Conservation (phyloP, 108 stramenopile genomes). For the Pinguiococcus pyrenoidosus region DNA sequence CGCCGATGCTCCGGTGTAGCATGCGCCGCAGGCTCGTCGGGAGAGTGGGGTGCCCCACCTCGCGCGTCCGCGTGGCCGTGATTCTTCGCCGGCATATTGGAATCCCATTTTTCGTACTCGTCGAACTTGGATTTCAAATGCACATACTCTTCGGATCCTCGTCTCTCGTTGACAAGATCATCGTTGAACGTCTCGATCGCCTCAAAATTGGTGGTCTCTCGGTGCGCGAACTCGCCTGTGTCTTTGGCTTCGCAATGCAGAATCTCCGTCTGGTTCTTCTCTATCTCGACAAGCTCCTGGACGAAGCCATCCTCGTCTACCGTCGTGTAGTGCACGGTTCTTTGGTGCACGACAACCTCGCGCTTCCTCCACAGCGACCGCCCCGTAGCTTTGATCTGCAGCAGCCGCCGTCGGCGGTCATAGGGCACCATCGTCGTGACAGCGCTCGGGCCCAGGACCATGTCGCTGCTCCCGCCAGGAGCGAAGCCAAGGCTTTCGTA, state of each 20-base stretch:
- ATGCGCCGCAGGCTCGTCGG: no score
- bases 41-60: no score
- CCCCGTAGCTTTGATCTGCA: background rate
- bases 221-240: slow-evolving; percentile 42
- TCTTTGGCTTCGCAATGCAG: slow-evolving; percentile 37
- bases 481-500: background rate
- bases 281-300: slow-evolving; percentile 40
- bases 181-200: slow-evolving; percentile 34
- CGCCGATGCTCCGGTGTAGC: no score
- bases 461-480: background rate
- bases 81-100: slow-evolving; percentile 30
- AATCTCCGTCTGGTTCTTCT: slow-evolving; percentile 32
- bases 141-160: slow-evolving; percentile 32
- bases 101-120: slow-evolving; percentile 38
- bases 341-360: slow-evolving; percentile 34
- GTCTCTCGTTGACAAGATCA: slow-evolving; percentile 25
- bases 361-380: slow-evolving; percentile 34
- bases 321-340: slow-evolving; percentile 42
- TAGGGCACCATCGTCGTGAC: background rate
- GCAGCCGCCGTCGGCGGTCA: slow-evolving; percentile 1
- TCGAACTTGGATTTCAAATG: slow-evolving; percentile 34
- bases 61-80: no score
- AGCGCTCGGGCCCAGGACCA: background rate
- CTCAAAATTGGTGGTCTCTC: slow-evolving; percentile 39
- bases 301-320: slow-evolving; percentile 21